Percentiles rank a stretch among this genome's conserved stretches.
phyloP scores from a whole-genome alignment of 2,329 filamentous ascomycete species.

The Furcasterigmium furcatum region DNA sequence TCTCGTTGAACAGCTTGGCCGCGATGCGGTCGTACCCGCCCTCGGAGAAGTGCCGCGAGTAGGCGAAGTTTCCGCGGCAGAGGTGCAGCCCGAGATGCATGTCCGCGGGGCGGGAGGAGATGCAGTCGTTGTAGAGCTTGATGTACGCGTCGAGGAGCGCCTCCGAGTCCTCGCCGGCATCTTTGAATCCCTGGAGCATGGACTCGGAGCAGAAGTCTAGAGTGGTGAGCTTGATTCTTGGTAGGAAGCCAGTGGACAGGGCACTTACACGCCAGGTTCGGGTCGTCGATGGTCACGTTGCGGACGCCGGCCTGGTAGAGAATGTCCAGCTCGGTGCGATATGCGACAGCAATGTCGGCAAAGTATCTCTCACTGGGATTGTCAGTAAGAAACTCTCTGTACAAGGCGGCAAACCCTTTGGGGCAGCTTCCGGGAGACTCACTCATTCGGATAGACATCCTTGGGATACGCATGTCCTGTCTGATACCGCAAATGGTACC shows the following conservation, averaged over 20 bases:
- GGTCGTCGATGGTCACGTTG: constrained; percentile 60
- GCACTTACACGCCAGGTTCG: constrained; percentile 45
- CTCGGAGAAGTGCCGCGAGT: constrained; percentile 60
- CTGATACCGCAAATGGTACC: constrained; percentile 62
- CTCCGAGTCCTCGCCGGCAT: constrained; percentile 24
- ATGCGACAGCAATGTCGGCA: constrained; percentile 52
- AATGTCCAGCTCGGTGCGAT: constrained; percentile 50
- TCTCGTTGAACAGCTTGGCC: constrained; percentile 54
- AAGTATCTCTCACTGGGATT: constrained; percentile 48
- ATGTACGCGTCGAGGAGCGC: constrained; percentile 68
- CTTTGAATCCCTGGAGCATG: constrained; percentile 13
- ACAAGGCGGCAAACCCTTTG: too few relatives aligned
- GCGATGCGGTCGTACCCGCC: constrained; percentile 63
- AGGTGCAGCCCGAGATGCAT: constrained; percentile 72
- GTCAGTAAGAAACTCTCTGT: too few relatives aligned
- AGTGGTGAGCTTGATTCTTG: background rate
- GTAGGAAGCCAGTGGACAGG: background rate
- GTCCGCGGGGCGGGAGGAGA: constrained; percentile 57
- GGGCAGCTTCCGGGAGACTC: background rate
- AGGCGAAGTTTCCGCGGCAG: constrained; percentile 59
- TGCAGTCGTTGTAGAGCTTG: constrained; percentile 69
- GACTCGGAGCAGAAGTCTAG: constrained; percentile 63
- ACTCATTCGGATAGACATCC: constrained; percentile 51
- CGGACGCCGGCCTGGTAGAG: constrained; percentile 52
- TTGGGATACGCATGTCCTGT: constrained; percentile 53